phyloP scores from a whole-genome alignment of 2,329 filamentous ascomycete species.

The Trichoderma sp. region DNA sequence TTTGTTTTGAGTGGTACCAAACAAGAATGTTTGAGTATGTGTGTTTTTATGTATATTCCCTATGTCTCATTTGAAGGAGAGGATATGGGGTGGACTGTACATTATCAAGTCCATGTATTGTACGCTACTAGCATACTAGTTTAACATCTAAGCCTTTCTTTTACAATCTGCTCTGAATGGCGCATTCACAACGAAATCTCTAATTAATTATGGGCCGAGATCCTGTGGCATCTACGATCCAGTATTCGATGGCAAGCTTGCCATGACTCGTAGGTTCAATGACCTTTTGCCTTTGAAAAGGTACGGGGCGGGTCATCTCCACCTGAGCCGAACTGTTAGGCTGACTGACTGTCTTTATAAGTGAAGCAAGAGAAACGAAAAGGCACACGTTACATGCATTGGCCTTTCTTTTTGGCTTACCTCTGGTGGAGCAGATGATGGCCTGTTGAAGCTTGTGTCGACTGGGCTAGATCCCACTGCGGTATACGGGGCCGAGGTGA shows the following conservation, averaged over 20 bases:
- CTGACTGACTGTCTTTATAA: not conserved
- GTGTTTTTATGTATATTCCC: not conserved
- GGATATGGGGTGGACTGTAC: not conserved
- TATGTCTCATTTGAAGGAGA: not conserved
- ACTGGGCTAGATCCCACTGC: not conserved
- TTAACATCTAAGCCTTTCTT: not conserved
- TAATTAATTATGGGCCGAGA: not conserved
- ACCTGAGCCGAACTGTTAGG: not conserved
- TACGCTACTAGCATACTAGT: not conserved
- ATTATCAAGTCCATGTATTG: not conserved
- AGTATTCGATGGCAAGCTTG: too few species aligned
- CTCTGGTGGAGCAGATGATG: not conserved
- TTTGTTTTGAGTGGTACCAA: conserved; percentile 3
- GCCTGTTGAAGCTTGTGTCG: not conserved
- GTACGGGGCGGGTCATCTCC: not conserved
- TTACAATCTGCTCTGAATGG: not conserved
- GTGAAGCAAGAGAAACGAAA: not conserved
- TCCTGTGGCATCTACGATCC: not conserved
- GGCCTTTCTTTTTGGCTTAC: not conserved
- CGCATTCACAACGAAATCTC: not conserved
- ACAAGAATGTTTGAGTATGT: not conserved
- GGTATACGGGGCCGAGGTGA: conserved; percentile 4
- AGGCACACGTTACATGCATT: not conserved
- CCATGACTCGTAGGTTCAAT: not conserved
- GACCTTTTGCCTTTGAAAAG: not conserved